Conservation (phyloP, 192 early-diverging fungal genomes). For the Entomortierella parvispora region DNA sequence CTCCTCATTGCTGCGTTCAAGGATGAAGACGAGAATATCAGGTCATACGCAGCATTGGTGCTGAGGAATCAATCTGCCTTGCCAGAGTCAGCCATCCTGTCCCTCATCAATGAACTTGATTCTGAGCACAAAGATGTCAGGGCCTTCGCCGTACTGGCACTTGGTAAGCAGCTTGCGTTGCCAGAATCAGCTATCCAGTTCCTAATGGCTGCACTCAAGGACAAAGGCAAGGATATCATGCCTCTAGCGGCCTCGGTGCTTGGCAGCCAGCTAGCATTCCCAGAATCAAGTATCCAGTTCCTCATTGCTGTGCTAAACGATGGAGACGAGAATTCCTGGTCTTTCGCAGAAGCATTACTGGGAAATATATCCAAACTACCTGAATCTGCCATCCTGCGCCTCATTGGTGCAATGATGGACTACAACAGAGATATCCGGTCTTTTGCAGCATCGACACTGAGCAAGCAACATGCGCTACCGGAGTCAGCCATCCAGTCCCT, state of each 20-base stretch:
- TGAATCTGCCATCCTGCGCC: too few relatives aligned
- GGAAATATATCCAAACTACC: too few relatives aligned
- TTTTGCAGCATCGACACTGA: too few relatives aligned
- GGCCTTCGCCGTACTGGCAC: background rate
- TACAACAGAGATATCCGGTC: too few relatives aligned
- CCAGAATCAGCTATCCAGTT: background rate
- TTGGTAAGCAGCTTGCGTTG: background rate
- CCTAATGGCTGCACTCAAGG: background rate
- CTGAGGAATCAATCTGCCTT: background rate
- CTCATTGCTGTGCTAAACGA: background rate
- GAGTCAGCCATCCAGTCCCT: too few relatives aligned
- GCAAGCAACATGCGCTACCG: too few relatives aligned
- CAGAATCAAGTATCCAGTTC: background rate
- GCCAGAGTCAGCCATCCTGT: conserved; percentile 2
- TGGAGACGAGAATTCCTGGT: background rate
- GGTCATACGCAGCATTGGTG: background rate
- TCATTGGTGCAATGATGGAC: background rate
- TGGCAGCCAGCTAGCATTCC: background rate
- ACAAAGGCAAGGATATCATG: too few relatives aligned
- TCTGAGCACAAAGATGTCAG: background rate
- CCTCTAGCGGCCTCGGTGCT: too few relatives aligned
- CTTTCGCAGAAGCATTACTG: too few relatives aligned
- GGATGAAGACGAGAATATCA: background rate
- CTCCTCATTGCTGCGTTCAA: too few relatives aligned
- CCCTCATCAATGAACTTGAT: background rate